Evolutionary conservation across 805 yeast species (phyloP), one percentile per base, ranked within the genome.

Genomic region (Metschnikowia vanudenii): DNA sequence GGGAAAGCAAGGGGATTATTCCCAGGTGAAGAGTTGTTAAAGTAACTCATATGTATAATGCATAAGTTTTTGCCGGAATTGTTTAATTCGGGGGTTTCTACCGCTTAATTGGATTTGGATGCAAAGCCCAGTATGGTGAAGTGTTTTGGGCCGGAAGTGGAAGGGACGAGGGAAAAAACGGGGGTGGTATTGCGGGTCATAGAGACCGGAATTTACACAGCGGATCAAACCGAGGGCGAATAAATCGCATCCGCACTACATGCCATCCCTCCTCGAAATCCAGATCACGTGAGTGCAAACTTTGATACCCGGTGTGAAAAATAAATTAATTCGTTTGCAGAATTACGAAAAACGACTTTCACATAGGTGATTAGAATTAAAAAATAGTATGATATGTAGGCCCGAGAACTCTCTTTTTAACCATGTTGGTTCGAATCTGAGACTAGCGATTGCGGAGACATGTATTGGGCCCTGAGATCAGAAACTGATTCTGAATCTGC

Each of bases 1-100:
- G 63, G 60, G 42, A 59, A 60, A 20, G 64, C 36, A 24, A 60
- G 51, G 24, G 59, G 57, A 43, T 57, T 59, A 33, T 43, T 47
- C 14, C 49, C 49, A 6, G 58, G 28, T 31, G 51, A 52, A 20
- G 52, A 45, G 30, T 41, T 43, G 33, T 47, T 34, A 47, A 50
- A 59, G 46, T 52, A 58, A 41, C 61, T 57, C 63, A 59, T 43
- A n/a, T 16, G 5, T 20, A 12, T 29, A 4, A 29, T 29, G 32
- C 14, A 10, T n/a, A 29, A 6, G 32, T 29, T 11, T n/a, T 13
- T 29, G 32, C 14, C 12, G 14, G 6, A 29, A 11, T 11, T n/a
- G 6, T 12, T 7, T n/a, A 29, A 6, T 29, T 12, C 5, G 14
- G 32, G 14, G 32, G 6, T 6, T 29, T 29, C 32, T 29, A 13